phyloP scores from a whole-genome alignment of 352 stramenopile genomes.

The Phytopythium helicoides region DNA sequence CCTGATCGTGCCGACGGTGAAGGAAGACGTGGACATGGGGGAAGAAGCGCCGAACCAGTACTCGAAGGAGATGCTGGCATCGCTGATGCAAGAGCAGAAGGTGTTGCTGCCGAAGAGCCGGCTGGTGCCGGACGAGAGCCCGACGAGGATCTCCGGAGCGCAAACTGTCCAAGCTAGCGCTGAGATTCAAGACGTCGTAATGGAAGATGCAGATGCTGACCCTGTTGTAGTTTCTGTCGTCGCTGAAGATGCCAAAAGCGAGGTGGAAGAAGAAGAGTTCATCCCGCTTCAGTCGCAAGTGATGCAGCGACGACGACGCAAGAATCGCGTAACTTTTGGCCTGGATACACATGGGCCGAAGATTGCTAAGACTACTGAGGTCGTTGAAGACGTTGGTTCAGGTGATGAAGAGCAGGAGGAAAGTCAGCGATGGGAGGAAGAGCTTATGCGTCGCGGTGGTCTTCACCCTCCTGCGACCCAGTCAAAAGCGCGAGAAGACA shows the following conservation, averaged over 20 bases:
- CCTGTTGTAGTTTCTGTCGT: slow-evolving; percentile 10
- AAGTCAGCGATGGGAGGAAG: slow-evolving; percentile 65
- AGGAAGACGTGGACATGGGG: slow-evolving; percentile 17
- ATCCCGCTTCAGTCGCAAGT: slow-evolving; percentile 54
- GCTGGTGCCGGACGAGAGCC: slow-evolving; percentile 4
- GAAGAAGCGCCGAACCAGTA: slow-evolving; percentile 29
- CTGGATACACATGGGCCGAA: slow-evolving; percentile 18
- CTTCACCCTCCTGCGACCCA: slow-evolving; percentile 18
- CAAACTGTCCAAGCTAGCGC: not conserved
- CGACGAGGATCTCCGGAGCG: no score
- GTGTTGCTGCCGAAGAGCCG: slow-evolving; percentile 27
- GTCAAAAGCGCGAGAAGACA: slow-evolving; percentile 7
- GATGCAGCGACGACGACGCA: slow-evolving; percentile 37
- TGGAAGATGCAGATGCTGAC: slow-evolving; percentile 32
- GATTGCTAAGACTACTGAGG: slow-evolving; percentile 38
- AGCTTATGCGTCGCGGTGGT: slow-evolving; percentile 71
- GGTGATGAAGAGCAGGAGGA: slow-evolving; percentile 48
- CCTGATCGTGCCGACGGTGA: slow-evolving; percentile 23
- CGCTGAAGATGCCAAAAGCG: slow-evolving; percentile 13
- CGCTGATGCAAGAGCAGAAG: slow-evolving; percentile 66
- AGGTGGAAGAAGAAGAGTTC: slow-evolving; percentile 52
- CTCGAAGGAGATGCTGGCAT: slow-evolving; percentile 54
- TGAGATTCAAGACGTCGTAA: slow-evolving; percentile 3
- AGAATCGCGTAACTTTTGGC: slow-evolving; percentile 68
- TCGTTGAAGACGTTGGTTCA: slow-evolving; percentile 41